Base-by-base conservation (phyloP, 73 alveolate species). In the Effrenium voratum region DNA sequence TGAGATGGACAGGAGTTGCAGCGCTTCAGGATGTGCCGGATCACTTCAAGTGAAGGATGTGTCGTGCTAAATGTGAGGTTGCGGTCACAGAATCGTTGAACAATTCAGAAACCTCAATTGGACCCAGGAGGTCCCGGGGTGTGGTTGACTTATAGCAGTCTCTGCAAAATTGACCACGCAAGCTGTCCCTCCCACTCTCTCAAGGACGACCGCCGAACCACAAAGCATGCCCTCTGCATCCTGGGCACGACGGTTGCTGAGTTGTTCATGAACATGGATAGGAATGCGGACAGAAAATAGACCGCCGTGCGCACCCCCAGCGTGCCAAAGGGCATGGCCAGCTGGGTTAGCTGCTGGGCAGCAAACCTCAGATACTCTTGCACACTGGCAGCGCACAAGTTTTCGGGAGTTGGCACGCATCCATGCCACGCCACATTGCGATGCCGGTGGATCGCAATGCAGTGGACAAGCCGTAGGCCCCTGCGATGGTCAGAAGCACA, bases 241-340 rank as follows among this genome's bases (percentile, higher is more conserved):
- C 84, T 10, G n/a, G 97, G 59, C 28, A 40, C 98, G 4, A 92
- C 98, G 0, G 98, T 92, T 22, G 98, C 98, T 0, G 92, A 72
- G 68, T 92, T 92, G 98, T 92, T 92, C 82, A 92, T 92, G 68
- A 92, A 92, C 98, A 92, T 38, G 5, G 92, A n/a, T 13, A 92
- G 82, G 81, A 76, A 72, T n/a, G 80, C 81, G 15, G 91, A 44
- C 63, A 92, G 59, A 15, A 72, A 47, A 45, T 92, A 92, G 13
- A 92, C 80, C 16, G 91, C 91, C n/a, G 76, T 52, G n/a, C 97
- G 87, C 41, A 90, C 76, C 16, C 97, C 86, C 19, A 90, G 2
- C n/a, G 38, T n/a, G 36, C 97, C 97, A 52, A 44, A 66, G 22
- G 97, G 97, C 75, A 70, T 44, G 49, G 97, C 97, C 43, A 59